Conservation (phyloP, 352 stramenopile genomes). For the Phytophthora constricta region DNA sequence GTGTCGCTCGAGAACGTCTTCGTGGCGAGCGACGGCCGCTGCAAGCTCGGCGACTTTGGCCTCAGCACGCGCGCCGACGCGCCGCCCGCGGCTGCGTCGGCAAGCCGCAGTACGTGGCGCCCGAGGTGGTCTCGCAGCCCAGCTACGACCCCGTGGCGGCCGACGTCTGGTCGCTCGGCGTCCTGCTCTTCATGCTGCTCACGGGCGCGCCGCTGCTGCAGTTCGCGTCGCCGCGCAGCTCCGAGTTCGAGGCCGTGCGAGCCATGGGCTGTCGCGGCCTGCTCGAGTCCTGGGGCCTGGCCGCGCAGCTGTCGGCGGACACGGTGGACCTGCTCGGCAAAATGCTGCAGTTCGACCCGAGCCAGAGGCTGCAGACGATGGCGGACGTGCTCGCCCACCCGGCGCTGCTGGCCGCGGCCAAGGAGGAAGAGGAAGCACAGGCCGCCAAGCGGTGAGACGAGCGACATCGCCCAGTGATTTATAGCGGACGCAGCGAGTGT, state of each 20-base stretch:
- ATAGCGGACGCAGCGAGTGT: background rate
- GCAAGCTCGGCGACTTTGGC: slow-evolving; percentile 68
- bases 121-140: slow-evolving; percentile 34
- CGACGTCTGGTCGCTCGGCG: slow-evolving; percentile 66
- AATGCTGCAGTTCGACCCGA: slow-evolving; percentile 47
- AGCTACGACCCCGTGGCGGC: slow-evolving; percentile 42
- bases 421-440: background rate
- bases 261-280: slow-evolving; percentile 37
- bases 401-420: background rate
- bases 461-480: background rate
- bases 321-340: slow-evolving; percentile 37
- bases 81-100: slow-evolving; percentile 28
- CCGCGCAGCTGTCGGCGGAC: slow-evolving; percentile 16
- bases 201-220: slow-evolving; percentile 53
- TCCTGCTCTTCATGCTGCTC: slow-evolving; percentile 69
- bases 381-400: slow-evolving; percentile 6
- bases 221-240: slow-evolving; percentile 32
- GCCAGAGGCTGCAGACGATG: slow-evolving; percentile 7
- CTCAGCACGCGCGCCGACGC: slow-evolving; percentile 42
- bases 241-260: slow-evolving; percentile 41
- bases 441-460: background rate
- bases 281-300: slow-evolving; percentile 43
- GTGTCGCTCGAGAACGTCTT: slow-evolving; percentile 76
- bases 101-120: slow-evolving; percentile 46
- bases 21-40: slow-evolving; percentile 38